Evolutionary conservation across 441 rosid genomes (phyloP).

Genomic region (Capsella rubella): DNA sequence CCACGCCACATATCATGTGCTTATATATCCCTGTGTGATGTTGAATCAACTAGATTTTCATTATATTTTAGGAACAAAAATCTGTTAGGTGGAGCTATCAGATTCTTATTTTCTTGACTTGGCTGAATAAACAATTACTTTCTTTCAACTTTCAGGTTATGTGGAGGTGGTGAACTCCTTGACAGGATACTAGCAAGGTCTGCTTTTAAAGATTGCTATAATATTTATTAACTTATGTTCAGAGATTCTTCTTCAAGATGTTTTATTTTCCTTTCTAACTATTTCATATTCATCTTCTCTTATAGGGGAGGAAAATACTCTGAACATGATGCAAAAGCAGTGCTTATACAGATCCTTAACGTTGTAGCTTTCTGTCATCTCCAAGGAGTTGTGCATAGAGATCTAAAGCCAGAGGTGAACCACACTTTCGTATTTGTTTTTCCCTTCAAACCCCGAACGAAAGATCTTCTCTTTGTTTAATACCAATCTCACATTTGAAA

Average conservation of each 20-base stretch:
- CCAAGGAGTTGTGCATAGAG: constrained; percentile 97
- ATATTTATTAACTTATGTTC: constrained; percentile 1
- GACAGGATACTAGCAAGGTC: constrained; percentile 96
- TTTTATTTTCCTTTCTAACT: constrained; percentile 36
- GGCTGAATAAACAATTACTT: not conserved
- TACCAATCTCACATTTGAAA: constrained; percentile 13
- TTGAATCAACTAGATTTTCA: not conserved
- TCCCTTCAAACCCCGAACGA: not conserved
- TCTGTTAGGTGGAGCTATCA: not conserved
- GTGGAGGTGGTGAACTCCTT: constrained; percentile 98
- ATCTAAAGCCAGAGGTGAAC: constrained; percentile 96
- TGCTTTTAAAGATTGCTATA: constrained; percentile 9
- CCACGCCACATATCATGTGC: not conserved
- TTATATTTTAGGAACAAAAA: constrained; percentile 1
- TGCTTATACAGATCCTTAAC: constrained; percentile 83
- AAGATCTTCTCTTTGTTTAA: constrained; percentile 1
- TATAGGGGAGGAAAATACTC: constrained; percentile 93
- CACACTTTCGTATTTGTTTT: constrained; percentile 21
- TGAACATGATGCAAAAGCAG: constrained; percentile 92
- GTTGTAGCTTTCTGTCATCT: constrained; percentile 93
- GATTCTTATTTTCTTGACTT: constrained; percentile 15
- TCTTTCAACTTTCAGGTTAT: constrained; percentile 69
- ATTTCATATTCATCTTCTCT: constrained; percentile 31
- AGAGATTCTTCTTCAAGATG: constrained; percentile 29
- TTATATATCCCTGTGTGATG: constrained; percentile 7